phyloP scores from a whole-genome alignment of 2,329 filamentous ascomycete genomes.

The Phaeomoniella chlamydospora region DNA sequence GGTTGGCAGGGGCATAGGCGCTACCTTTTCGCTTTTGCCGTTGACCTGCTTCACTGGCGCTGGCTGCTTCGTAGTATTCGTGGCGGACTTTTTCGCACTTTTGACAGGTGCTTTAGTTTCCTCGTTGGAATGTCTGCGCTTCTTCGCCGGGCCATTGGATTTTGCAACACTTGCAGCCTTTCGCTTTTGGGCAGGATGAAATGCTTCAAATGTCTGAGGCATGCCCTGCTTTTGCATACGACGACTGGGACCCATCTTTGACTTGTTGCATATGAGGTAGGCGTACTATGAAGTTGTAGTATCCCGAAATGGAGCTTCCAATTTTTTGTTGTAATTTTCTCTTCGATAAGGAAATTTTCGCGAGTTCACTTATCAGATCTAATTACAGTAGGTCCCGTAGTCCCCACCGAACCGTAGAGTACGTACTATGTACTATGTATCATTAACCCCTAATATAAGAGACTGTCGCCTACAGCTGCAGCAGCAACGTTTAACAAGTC shows the following conservation, averaged over 20 bases:
- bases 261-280: too few species aligned
- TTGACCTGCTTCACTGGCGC: conserved; percentile 6
- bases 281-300: too few species aligned
- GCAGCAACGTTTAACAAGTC: too few species aligned
- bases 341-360: background rate
- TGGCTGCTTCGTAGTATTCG: conserved; percentile 13
- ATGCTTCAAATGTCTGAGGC: conserved; percentile 68
- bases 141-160: conserved; percentile 41
- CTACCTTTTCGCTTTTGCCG: conserved; percentile 19
- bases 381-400: background rate
- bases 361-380: too few species aligned
- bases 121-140: conserved; percentile 33
- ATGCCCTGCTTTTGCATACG: conserved; percentile 93
- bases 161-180: conserved; percentile 61
- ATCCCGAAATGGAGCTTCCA: too few species aligned
- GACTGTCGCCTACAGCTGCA: too few species aligned
- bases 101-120: conserved; percentile 14
- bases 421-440: too few species aligned
- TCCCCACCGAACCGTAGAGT: too few species aligned
- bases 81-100: conserved; percentile 21
- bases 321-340: too few species aligned
- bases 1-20: conserved; percentile 18
- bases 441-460: too few species aligned
- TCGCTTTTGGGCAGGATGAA: conserved; percentile 55
- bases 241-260: conserved; percentile 70